Conservation (phyloP, 139 green algal species). For the Tetratostichococcus sp. region DNA sequence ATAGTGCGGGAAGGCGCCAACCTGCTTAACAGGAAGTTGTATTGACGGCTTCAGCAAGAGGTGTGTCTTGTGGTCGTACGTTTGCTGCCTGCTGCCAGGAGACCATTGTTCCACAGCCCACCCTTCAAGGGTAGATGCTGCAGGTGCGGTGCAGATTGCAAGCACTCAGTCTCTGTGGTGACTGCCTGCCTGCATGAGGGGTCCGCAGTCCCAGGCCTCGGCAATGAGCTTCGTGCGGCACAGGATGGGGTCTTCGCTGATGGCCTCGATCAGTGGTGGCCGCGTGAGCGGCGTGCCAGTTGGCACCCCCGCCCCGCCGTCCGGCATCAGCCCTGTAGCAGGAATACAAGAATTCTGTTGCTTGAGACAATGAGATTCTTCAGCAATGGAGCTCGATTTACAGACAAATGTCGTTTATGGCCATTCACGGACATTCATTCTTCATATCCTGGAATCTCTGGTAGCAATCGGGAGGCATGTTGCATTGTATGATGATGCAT, state of each 20-base stretch:
- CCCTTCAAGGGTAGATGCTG: too few species aligned
- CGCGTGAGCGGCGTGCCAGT: constrained; percentile 87
- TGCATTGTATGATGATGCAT: not conserved
- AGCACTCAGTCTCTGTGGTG: too few species aligned
- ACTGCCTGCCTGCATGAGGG: constrained; percentile 98
- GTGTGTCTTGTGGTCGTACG: too few species aligned
- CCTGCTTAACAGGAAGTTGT: constrained; percentile 29
- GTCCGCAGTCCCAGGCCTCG: constrained; percentile 98
- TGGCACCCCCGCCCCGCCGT: constrained; percentile 61
- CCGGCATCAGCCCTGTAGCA: constrained; percentile 52
- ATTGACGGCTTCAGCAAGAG: too few species aligned
- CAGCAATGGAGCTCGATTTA: too few species aligned
- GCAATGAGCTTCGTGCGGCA: constrained; percentile 90
- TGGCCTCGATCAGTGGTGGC: constrained; percentile 86
- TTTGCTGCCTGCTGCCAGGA: too few species aligned
- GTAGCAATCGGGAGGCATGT: not conserved
- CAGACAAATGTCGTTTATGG: too few species aligned
- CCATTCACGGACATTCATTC: too few species aligned
- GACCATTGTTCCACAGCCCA: too few species aligned
- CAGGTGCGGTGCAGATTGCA: too few species aligned
- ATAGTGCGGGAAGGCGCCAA: constrained; percentile 93
- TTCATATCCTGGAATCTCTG: not conserved
- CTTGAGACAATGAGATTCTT: too few species aligned
- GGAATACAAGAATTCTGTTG: too few species aligned
- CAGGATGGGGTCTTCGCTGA: constrained; percentile 90